Conservation (phyloP, 768 basidiomycete species). For the Fomitopsis pulvina region DNA sequence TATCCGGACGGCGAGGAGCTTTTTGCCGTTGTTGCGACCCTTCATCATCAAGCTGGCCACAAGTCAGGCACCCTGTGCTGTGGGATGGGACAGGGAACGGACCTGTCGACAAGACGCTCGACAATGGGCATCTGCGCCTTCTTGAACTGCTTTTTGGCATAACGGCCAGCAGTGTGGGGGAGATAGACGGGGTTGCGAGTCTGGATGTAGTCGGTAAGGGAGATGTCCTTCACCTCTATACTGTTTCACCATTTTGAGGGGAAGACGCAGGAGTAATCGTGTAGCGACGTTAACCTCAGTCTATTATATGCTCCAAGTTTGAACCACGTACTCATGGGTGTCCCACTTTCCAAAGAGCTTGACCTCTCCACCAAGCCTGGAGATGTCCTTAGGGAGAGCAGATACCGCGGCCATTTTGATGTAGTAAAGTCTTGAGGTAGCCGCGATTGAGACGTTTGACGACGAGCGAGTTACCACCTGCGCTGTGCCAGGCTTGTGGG, state of each 20-base stretch:
- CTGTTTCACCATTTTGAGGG: constrained; percentile 31
- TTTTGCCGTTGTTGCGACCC: constrained; percentile 99
- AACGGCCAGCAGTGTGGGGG: constrained; percentile 98
- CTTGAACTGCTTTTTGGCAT: constrained; percentile 99
- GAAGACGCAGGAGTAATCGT: background rate
- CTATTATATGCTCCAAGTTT: background rate
- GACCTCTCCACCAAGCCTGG: constrained; percentile 76
- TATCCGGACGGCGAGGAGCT: constrained; percentile 97
- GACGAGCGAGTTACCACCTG: constrained; percentile 10
- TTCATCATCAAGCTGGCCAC: constrained; percentile 96
- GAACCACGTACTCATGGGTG: constrained; percentile 80
- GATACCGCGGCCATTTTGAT: constrained; percentile 51
- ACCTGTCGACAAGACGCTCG: constrained; percentile 98
- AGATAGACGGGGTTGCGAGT: constrained; percentile 96
- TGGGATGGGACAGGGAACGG: constrained; percentile 21
- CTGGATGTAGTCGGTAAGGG: constrained; percentile 98
- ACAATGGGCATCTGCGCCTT: constrained; percentile 99
- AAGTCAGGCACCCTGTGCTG: background rate
- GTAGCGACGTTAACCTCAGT: background rate
- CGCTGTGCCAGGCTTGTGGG: constrained; percentile 32
- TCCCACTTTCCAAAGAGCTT: constrained; percentile 99
- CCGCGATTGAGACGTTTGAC: constrained; percentile 11
- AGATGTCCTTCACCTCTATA: constrained; percentile 99
- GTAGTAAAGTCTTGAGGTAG: constrained; percentile 15
- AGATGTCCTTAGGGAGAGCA: constrained; percentile 78